Evolutionary conservation across 257 asterid genomes (phyloP), one percentile per base, ranked within the genome.

Genomic region (Anisodus acutangulus): DNA sequence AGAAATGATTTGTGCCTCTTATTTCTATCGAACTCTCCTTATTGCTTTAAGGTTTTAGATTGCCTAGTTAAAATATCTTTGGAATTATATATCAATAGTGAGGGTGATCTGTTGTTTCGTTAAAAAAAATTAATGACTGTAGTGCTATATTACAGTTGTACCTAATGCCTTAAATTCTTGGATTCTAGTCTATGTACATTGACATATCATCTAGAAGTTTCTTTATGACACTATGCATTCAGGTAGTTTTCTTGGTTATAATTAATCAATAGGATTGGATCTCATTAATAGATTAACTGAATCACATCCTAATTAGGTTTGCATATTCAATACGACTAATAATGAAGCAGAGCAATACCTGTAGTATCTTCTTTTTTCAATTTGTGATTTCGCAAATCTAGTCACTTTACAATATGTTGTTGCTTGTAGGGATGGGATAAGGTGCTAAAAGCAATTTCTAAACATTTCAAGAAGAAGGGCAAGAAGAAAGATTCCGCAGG

Each of bases 391-490:
- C 19, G 5, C 60, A 13, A 11, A 6, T 13, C 41, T 43, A 3
- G 7, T 57, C 3, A 4, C 3, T 15, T 39, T 0, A 26, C 62
- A 54, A 13, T 72, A 7, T 22, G 15, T 67, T 0, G 4, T 2
- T 67, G 22, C 62, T 43, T 64, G 55, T 81, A 92, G 93, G 92
- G 89, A 85, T 92, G 93, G 94, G 89, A 81, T 80, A 91, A 89
- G 86, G 88, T 89, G 87, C 83, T 91, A 84, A 91, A 89, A 86
- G 95, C 92, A 45, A 97, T 95, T 22, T 86, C 91, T 3, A 91
- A 91, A 81, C 90, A 90, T 63, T 91, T 94, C 92, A 94, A 94
- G 92, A 93, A 90, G 92, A 91, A 87, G 88, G 88, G 47, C 80
- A 84, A 74, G 68, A 93, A 86, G 90, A 90, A 84, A 60, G 90